These are phyloP conservation scores for Calonectria pteridis DNA, from an alignment of 2,329 filamentous ascomycete genomes.

Conservation along the genomic window DNA sequence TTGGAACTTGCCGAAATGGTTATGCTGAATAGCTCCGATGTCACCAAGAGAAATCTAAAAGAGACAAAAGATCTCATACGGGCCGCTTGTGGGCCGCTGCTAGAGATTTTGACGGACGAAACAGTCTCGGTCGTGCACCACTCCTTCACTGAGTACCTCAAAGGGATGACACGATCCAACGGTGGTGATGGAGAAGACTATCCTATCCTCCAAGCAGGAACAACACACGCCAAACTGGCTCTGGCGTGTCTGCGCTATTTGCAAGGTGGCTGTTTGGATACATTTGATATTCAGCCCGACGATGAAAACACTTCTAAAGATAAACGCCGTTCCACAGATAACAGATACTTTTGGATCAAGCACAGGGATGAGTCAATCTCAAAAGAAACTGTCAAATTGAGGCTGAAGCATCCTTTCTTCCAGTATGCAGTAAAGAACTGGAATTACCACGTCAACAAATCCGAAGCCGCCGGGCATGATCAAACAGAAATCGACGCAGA, in stretches of 20 bases:
- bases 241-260: slow-evolving; percentile 29
- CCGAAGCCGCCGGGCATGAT: slow-evolving; percentile 33
- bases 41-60: background rate
- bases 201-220: slow-evolving; percentile 12
- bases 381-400: slow-evolving; percentile 6
- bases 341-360: background rate
- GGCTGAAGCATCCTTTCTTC: slow-evolving; percentile 44
- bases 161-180: slow-evolving; percentile 3
- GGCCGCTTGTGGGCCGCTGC: slow-evolving; percentile 14
- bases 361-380: background rate
- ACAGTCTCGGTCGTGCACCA: slow-evolving; percentile 34
- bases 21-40: background rate
- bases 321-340: too few relatives aligned
- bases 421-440: slow-evolving; percentile 48
- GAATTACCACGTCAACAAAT: slow-evolving; percentile 42
- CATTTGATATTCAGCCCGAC: background rate
- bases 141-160: slow-evolving; percentile 35
- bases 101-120: slow-evolving; percentile 35
- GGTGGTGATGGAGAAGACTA: background rate
- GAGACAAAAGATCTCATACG: slow-evolving; percentile 24
- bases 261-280: slow-evolving; percentile 6
- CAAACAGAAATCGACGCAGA: slow-evolving; percentile 26
- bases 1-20: slow-evolving; percentile 34
- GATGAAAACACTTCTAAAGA: background rate
- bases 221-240: slow-evolving; percentile 26